Evolutionary conservation across 768 basidiomycete genomes (phyloP), one percentile per base, ranked within the genome.

Genomic region (Leucocoprinus birnbaumii): DNA sequence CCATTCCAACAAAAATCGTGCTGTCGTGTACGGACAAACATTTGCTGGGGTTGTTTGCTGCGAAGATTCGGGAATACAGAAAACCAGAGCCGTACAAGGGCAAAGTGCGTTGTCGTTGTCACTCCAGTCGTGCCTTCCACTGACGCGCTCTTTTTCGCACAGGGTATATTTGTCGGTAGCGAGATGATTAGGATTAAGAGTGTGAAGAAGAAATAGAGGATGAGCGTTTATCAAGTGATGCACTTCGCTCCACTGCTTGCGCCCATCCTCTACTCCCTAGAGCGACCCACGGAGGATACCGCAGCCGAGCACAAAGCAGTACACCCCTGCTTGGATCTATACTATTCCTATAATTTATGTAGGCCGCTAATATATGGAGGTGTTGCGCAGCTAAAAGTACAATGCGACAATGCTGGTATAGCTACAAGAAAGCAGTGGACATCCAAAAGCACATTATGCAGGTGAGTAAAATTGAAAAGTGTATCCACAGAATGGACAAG

Each of bases 71-170:
- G 58, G 80, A 79, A 56, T 87, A 86, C 73, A 82, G 96, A 62
- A 87, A 87, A 62, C 96, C 96, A 19, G 96, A 99, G 67, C 95
- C 94, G 14, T 99, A 98, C 73, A 93, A 98, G 73, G 96, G 94
- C 67, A 98, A 98, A 82, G 94, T 96, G 65, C 49, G 89, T 72
- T 44, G 4, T 2, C 0, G 16, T 7, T 18, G 27, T n/a, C 16
- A 16, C 38, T n/a, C 27, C 13, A 35, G 18, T 10, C 1, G 26
- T n/a, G 35, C 16, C 10, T 16, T n/a, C 19, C 31, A 21, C 16
- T n/a, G 21, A 44, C 42, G 31, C 19, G 35, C 27, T 18, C 41
- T 3, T 38, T n/a, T 11, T 6, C 38, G 19, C 40, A 19, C 47
- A 98, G 91, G 95, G 95, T 59, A 86, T 98, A 57, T 96, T 98